Evolutionary conservation across 352 stramenopile species (phyloP), one percentile per base, ranked within the genome.

Genomic region (Phytophthora pisi): DNA sequence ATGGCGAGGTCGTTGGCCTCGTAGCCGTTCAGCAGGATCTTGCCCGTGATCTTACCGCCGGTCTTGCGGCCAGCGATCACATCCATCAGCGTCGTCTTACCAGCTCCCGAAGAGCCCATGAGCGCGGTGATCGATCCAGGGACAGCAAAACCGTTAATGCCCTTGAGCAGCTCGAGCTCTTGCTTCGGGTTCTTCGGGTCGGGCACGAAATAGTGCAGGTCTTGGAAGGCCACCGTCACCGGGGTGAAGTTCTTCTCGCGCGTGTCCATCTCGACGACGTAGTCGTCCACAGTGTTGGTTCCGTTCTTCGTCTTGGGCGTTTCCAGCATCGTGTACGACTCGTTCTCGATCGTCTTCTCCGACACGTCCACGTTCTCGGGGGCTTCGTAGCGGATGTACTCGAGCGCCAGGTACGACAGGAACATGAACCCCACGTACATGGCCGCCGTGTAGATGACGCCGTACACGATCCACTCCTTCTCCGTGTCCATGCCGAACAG

Each of bases 401-500:
- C 70, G 2, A 85, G 61, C 20, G 40, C 49, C 10, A 83, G 7
- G 26, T 53, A 74, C 18, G 74, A 61, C 16, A 86, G 26, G 38
- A 69, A 30, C 57, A 70, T 66, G 45, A 86, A 70, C 16, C 78
- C 18, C 18, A 85, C 11, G 64, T 79, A 87, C 30, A 70, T 63
- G 5, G 16, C 70, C 6, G 54, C 30, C 26, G 82, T 71, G 57
- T 87, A 64, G 47, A 78, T 60, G 58, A 86, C 59, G 18, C 66
- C 70, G 20, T 67, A 66, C 51, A 67, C 72, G 58, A 84, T 61
- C 71, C 75, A 92, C 20, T 60, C 50, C 26, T 57, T 72, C 34
- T 84, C 68, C 36, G 69, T 74, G 4, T 68, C 53, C n/a, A 91
- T 65, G 56, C 66, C 77, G 43, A 88, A 88, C 5, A 69, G 38